These are phyloP conservation scores for Puccinellia tenuiflora DNA, from an alignment of 176 grass and related monocot species.

Conservation along the genomic window DNA sequence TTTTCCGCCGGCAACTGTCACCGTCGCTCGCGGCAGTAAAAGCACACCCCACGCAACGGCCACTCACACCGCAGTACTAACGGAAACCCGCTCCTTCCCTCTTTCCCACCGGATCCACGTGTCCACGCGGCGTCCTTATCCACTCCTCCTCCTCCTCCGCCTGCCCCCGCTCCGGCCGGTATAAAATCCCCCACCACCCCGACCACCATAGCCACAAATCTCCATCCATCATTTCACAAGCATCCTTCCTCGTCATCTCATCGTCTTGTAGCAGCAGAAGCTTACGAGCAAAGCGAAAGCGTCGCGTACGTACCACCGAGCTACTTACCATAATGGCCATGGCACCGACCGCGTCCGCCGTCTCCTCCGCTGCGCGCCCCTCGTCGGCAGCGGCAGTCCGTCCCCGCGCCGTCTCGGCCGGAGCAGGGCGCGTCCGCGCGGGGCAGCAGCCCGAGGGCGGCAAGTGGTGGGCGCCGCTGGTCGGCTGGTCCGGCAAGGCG, in stretches of 20 bases:
- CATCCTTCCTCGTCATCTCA: neutral
- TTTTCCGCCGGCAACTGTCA: neutral
- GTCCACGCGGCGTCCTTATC: slow-evolving; percentile 34
- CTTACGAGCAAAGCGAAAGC: neutral
- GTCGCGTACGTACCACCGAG: neutral
- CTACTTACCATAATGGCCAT: slow-evolving; percentile 6
- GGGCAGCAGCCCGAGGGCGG: neutral
- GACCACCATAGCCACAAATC: neutral
- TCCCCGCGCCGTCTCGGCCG: neutral
- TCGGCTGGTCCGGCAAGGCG: slow-evolving; percentile 56
- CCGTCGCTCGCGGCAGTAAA: neutral
- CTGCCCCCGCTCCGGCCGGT: neutral
- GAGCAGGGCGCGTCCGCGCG: neutral
- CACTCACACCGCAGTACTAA: neutral
- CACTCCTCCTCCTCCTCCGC: neutral
- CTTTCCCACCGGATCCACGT: neutral
- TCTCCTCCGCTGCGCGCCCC: neutral
- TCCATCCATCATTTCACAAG: neutral
- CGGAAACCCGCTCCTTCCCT: neutral
- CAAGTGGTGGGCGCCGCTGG: slow-evolving; percentile 76
- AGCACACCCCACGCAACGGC: neutral
- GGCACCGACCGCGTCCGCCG: neutral
- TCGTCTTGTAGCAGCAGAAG: neutral
- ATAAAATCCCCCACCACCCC: slow-evolving; percentile 26
- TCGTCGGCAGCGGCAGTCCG: neutral